phyloP scores from a whole-genome alignment of 2,329 filamentous ascomycete species.

The Xylaria sp. region DNA sequence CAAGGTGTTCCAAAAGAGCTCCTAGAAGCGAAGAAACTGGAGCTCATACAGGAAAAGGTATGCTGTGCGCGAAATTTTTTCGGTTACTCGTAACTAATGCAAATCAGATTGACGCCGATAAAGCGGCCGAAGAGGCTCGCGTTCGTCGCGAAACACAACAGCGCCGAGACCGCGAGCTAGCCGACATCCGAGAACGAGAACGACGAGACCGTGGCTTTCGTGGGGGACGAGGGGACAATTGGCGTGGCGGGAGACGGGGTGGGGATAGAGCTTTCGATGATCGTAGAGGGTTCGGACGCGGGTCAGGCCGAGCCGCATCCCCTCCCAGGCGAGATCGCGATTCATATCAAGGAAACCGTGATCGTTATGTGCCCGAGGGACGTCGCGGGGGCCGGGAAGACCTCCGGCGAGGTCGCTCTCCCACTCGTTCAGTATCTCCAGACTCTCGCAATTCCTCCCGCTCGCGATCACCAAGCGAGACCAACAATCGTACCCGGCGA shows the following conservation, averaged over 20 bases:
- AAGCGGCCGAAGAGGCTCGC: conserved; percentile 79
- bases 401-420: conserved; percentile 56
- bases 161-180: conserved; percentile 76
- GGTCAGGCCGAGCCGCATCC: conserved; percentile 56
- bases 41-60: conserved; percentile 96
- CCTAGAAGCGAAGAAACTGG: conserved; percentile 94
- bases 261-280: conserved; percentile 63
- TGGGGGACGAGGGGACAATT: conserved; percentile 64
- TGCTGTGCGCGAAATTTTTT: conserved; percentile 13
- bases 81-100: conserved; percentile 25
- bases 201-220: conserved; percentile 64
- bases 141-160: conserved; percentile 77
- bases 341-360: conserved; percentile 39
- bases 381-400: conserved; percentile 56
- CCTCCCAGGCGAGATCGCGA: conserved; percentile 61
- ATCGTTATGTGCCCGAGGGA: conserved; percentile 66
- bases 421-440: conserved; percentile 53
- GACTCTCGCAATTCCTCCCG: conserved; percentile 53
- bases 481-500: conserved; percentile 44
- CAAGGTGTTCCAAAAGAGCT: conserved; percentile 95
- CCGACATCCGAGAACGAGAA: conserved; percentile 74
- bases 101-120: conserved; percentile 80
- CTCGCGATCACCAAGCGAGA: conserved; percentile 46
- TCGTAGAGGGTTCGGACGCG: conserved; percentile 59
- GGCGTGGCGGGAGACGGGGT: conserved; percentile 62